A percentile compares a stretch with the other conserved stretches of the same genome.
These are phyloP conservation scores for Picochlorum sp. DNA, from an alignment of 139 green algal genomes.

Conservation along the genomic window DNA sequence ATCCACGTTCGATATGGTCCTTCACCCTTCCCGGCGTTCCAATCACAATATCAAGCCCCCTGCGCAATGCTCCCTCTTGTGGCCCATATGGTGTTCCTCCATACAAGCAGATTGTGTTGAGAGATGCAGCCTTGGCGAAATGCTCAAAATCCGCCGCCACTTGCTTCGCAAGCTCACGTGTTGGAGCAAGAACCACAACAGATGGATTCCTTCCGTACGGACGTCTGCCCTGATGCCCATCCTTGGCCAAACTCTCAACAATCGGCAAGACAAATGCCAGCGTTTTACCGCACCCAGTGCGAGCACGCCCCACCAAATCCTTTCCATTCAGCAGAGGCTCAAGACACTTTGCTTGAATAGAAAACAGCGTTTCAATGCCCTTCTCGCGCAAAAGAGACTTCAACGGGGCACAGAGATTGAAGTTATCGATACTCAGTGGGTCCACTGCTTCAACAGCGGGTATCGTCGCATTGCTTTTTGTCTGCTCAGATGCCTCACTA, in stretches of 20 bases:
- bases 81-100: constrained; percentile 76
- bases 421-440: constrained; percentile 68
- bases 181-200: constrained; percentile 89
- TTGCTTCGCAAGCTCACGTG: constrained; percentile 97
- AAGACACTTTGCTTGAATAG: constrained; percentile 89
- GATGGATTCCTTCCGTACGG: constrained; percentile 43
- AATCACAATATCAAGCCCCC: constrained; percentile 93
- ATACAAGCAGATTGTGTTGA: constrained; percentile 85
- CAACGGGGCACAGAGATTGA: constrained; percentile 54
- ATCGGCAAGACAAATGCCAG: constrained; percentile 96
- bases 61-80: constrained; percentile 60
- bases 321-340: constrained; percentile 56
- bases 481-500: constrained; percentile 3
- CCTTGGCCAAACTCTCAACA: constrained; percentile 61
- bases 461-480: not conserved
- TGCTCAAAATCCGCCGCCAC: constrained; percentile 85
- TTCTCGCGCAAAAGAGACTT: constrained; percentile 65
- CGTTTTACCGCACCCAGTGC: constrained; percentile 95
- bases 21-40: constrained; percentile 91
- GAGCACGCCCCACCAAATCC: constrained; percentile 87
- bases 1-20: constrained; percentile 85
- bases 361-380: constrained; percentile 84
- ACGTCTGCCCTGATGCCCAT: not conserved
- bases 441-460: constrained; percentile 18
- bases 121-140: constrained; percentile 56